Base-by-base conservation (phyloP, 2,329 filamentous ascomycete genomes). In the Sclerotinia glacialis region DNA sequence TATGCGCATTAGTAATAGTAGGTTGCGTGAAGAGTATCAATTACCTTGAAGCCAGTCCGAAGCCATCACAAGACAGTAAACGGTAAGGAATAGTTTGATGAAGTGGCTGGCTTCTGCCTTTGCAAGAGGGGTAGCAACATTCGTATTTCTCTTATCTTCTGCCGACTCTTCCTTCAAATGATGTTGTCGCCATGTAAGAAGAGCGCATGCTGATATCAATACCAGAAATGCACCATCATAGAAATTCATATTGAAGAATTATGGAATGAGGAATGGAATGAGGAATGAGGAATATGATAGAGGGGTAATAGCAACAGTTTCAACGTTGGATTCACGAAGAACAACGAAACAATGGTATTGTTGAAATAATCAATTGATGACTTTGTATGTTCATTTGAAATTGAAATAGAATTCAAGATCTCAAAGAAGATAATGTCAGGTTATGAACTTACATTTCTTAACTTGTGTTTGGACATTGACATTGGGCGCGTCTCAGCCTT, bases 11-110 rank as follows among this genome's bases (percentile, higher is more conserved):
- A 83, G 73, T 21, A 56, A 42, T 53, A 40, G 7, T 46, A 7
- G 23, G 28, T 34, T 23, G 37, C 14, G 59, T 18, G 80, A 18
- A 4, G 1, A 26, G 28, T 4, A 65, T n/a, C 31, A 68, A 26
- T 26, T 72, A 80, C 80, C 80, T 76, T 83, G 81, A 37, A 84
- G 78, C 82, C 81, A 84, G 73, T 84, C 82, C 11, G 82, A 79
- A 61, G 77, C 81, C 78, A 83, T 82, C 31, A 82, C 79, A 6
- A 84, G 76, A 67, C 80, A 77, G 64, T 83, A 84, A 40, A 83
- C 81, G 18, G 72, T 67, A 31, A 80, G 74, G 71, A 81, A 81
- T 26, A 74, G 64, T 34, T 71, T 63, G 46, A 67, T 71, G 52
- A 75, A 75, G 53, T 70, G 56, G 42, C 55, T 69, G 12, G 73